Evolutionary conservation across 192 early-diverging fungal species (phyloP), one percentile per base, ranked within the genome.

Genomic region (Backusella circina): DNA sequence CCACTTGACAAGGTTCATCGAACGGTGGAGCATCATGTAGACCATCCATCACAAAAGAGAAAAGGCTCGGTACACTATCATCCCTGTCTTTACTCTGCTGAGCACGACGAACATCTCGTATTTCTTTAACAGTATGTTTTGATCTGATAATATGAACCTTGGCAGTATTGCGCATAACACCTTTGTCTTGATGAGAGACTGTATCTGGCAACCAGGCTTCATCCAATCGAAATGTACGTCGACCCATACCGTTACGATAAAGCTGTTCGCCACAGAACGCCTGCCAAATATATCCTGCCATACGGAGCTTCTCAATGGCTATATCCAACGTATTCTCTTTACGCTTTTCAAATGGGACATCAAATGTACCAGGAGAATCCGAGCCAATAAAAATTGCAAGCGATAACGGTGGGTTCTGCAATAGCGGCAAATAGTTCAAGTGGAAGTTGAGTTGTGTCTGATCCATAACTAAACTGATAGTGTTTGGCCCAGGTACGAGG

Each of bases 261-360:
- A 93, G 83, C 77, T 92, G 90, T 75, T 93, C 91, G 9, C 91
- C 82, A 31, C 85, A 86, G 74, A 89, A 92, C 12, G 91, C 91
- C 76, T 92, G 91, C 91, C 91, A 93, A 65, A 93, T 77, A 73
- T 93, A 92, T 5, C 84, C 90, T 13, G 84, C 83, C 77, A 86
- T 90, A 6, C 91, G 76, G 35, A 91, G 76, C 71, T 90, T 90
- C 69, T 82, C 79, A 30, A 84, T 76, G 0, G 88, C 90, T 16
- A 82, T 77, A 7, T 85, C 82, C 5, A 91, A 54, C 12, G 81
- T 80, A 75, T 88, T 86, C 7, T 81, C 67, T 0, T 82, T 77
- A 15, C 79, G 81, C 31, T 86, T 81, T 44, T 90, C 78, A 5
- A 85, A 86, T 21, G 91, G 90, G 0, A 85, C 84, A 71, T 92